Conservation (phyloP, 129 eudicot genomes). For the Ambrosia artemisiifolia region DNA sequence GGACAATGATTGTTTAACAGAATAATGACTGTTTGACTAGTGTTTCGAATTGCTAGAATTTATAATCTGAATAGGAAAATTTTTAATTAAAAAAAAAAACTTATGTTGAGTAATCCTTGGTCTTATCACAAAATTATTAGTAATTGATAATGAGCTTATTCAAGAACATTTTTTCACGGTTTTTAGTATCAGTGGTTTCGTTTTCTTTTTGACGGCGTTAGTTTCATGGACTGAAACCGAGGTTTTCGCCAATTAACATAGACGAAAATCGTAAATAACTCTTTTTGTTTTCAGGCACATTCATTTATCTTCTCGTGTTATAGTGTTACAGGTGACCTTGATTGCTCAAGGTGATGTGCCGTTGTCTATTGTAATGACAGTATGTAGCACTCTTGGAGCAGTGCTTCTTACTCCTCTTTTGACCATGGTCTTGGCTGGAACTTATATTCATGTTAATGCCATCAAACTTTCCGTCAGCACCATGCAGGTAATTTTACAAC, state of each 20-base stretch:
- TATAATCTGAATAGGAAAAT: neutral
- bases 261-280: neutral
- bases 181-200: too few relatives aligned
- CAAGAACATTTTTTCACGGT: too few relatives aligned
- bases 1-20: neutral
- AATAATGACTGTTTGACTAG: neutral
- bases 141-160: too few relatives aligned
- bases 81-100: neutral
- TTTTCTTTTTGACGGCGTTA: too few relatives aligned
- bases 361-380: conserved; percentile 76
- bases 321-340: conserved; percentile 88
- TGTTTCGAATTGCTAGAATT: neutral
- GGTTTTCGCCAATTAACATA: too few relatives aligned
- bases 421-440: conserved; percentile 71
- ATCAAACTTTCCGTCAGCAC: conserved; percentile 74
- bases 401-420: conserved; percentile 78
- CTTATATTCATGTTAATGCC: conserved; percentile 77
- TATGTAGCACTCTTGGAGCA: conserved; percentile 75
- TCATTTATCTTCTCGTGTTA: conserved; percentile 29
- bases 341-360: conserved; percentile 91
- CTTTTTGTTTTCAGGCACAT: neutral
- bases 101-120: neutral
- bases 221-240: too few relatives aligned
- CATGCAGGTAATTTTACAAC: conserved; percentile 49
- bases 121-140: neutral